Evolutionary conservation across 768 basidiomycete species (phyloP).

Genomic region (Pulveroboletus frians): DNA sequence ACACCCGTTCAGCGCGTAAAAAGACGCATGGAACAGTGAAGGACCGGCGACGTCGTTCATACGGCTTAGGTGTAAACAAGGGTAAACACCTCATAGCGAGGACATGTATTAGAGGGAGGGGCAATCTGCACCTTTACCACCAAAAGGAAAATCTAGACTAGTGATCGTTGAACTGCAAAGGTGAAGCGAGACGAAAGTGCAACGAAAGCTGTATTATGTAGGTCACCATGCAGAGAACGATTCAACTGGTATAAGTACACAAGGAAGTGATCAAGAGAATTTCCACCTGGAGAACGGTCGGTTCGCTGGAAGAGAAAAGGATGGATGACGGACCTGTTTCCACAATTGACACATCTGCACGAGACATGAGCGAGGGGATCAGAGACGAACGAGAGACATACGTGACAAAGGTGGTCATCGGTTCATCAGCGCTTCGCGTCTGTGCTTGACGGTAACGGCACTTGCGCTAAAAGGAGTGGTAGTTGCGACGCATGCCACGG

Average conservation of each 20-base stretch:
- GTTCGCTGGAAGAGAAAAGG: neutral
- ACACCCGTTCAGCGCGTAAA: conserved; percentile 9
- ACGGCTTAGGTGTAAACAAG: neutral
- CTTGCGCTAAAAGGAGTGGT: conserved; percentile 49
- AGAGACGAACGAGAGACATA: conserved; percentile 32
- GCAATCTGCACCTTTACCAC: too few species aligned
- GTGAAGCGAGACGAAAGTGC: too few species aligned
- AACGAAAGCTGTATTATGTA: too few species aligned
- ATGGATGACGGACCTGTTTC: conserved; percentile 43
- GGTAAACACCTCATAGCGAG: too few species aligned
- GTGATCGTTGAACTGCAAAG: too few species aligned
- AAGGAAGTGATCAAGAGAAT: conserved; percentile 43
- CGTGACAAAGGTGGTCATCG: conserved; percentile 98
- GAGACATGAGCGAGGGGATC: neutral
- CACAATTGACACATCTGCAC: conserved; percentile 60
- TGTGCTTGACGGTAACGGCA: conserved; percentile 94
- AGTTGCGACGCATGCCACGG: neutral
- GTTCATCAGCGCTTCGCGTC: conserved; percentile 96
- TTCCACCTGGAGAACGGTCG: conserved; percentile 45
- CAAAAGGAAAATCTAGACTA: too few species aligned
- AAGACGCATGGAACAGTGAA: conserved; percentile 11
- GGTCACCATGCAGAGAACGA: too few species aligned
- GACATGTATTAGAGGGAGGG: too few species aligned
- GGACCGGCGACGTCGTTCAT: neutral
- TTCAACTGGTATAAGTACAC: conserved; percentile 8